phyloP scores from a whole-genome alignment of 306 rosid genomes.

The Cicer chorassanicum region DNA sequence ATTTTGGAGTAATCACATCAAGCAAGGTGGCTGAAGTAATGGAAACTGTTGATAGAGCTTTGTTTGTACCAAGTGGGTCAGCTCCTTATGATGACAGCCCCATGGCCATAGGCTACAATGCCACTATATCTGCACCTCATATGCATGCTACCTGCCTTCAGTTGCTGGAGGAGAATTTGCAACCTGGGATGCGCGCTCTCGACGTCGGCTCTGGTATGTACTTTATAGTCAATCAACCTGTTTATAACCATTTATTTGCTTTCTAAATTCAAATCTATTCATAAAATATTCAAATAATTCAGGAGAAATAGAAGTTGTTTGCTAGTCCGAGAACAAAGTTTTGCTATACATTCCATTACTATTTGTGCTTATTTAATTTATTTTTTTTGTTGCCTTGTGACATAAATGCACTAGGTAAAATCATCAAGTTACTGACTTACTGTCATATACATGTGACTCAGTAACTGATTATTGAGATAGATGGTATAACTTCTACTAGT shows the following conservation, averaged over 20 bases:
- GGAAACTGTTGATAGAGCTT: constrained; percentile 80
- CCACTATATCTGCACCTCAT: constrained; percentile 97
- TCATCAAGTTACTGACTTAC: neutral
- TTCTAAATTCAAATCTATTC: neutral
- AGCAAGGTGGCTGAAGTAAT: constrained; percentile 75
- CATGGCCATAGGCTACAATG: constrained; percentile 88
- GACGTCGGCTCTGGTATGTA: constrained; percentile 90
- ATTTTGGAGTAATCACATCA: constrained; percentile 72
- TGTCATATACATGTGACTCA: neutral
- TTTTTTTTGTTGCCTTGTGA: neutral
- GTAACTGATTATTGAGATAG: neutral
- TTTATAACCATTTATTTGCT: neutral
- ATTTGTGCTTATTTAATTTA: neutral
- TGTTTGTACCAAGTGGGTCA: constrained; percentile 77
- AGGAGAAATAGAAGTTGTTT: constrained; percentile 16
- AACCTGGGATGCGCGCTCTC: constrained; percentile 90
- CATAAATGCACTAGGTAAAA: neutral
- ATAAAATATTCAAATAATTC: neutral
- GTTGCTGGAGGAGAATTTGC: constrained; percentile 80
- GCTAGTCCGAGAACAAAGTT: constrained; percentile 13
- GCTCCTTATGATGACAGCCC: constrained; percentile 80
- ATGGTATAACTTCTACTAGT: constrained; percentile 1
- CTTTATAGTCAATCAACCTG: constrained; percentile 7
- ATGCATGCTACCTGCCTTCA: constrained; percentile 98
- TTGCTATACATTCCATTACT: neutral